phyloP scores from a whole-genome alignment of 1,284 basidiomycete species.

The Ceratobasidium sp. region DNA sequence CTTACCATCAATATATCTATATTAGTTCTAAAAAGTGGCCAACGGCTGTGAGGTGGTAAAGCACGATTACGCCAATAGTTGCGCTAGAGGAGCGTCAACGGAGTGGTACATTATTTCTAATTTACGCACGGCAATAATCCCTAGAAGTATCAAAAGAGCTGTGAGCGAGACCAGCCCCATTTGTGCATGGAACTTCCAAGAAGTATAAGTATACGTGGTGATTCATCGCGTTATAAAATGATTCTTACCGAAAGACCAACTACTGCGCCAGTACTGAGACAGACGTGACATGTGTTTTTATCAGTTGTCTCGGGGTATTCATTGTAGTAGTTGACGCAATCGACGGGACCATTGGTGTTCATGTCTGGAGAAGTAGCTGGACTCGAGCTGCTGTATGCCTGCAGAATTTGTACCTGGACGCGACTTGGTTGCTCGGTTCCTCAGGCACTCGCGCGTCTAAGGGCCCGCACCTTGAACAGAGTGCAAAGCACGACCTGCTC shows the following conservation, averaged over 20 bases:
- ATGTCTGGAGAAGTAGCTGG: not conserved
- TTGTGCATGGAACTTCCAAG: slow-evolving; percentile 20
- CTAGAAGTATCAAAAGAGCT: slow-evolving; percentile 3
- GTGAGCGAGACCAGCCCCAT: slow-evolving; percentile 24
- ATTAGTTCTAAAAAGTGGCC: slow-evolving; percentile 22
- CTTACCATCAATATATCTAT: slow-evolving; percentile 35
- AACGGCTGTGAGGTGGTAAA: not conserved
- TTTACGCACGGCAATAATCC: slow-evolving; percentile 7
- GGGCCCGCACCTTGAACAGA: not conserved
- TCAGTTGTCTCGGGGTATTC: not conserved
- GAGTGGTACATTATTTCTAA: not conserved
- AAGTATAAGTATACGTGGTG: not conserved
- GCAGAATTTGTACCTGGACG: not conserved
- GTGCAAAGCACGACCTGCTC: not conserved
- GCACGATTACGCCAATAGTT: slow-evolving; percentile 1
- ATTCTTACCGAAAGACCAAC: slow-evolving; percentile 18
- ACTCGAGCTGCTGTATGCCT: not conserved
- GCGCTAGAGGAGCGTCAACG: too few relatives aligned
- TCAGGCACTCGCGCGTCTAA: not conserved
- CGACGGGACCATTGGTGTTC: slow-evolving; percentile 1
- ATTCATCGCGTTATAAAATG: not conserved
- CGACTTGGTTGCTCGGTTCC: not conserved
- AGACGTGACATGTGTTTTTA: slow-evolving; percentile 23
- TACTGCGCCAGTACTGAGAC: slow-evolving; percentile 29
- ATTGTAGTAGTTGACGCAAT: slow-evolving; percentile 15